Percentiles rank a stretch among this genome's conserved stretches.
phyloP scores from a whole-genome alignment of 2,329 filamentous ascomycete genomes.

The Juglanconis oblonga region DNA sequence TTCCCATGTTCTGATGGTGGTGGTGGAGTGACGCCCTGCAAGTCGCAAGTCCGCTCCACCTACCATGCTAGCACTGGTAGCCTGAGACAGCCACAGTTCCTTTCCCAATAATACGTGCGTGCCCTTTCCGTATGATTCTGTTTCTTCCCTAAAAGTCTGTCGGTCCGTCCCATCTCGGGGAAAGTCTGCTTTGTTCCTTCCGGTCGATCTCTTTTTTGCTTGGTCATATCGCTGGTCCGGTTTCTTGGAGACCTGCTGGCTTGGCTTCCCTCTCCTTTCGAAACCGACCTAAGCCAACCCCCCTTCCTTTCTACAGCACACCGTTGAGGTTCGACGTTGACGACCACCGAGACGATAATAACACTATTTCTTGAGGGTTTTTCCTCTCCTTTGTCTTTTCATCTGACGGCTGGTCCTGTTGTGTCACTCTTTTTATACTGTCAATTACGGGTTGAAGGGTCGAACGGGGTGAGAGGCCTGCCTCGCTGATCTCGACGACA shows the following conservation, averaged over 20 bases:
- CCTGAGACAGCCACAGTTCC: background rate
- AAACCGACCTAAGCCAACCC: slow-evolving; percentile 1
- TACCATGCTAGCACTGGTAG: background rate
- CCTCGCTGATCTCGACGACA: slow-evolving; percentile 11
- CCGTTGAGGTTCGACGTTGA: slow-evolving; percentile 2
- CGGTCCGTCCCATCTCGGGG: slow-evolving; percentile 11
- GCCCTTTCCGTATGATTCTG: background rate
- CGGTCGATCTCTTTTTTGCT: slow-evolving; percentile 12
- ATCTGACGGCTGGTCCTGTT: slow-evolving; percentile 18
- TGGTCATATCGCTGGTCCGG: background rate
- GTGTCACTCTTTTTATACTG: slow-evolving; percentile 9
- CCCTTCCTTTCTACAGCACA: background rate
- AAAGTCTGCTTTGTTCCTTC: background rate
- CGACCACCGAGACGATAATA: background rate
- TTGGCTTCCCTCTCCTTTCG: slow-evolving; percentile 14
- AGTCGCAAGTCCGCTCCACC: slow-evolving; percentile 15
- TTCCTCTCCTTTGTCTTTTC: background rate
- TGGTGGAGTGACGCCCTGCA: slow-evolving; percentile 5
- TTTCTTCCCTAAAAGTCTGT: background rate
- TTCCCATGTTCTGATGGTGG: background rate
- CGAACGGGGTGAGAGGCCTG: background rate
- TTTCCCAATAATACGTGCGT: background rate
- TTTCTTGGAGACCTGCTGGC: slow-evolving; percentile 9
- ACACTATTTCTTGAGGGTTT: background rate
- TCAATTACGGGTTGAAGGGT: background rate